Base-by-base conservation (phyloP, 2,329 filamentous ascomycete species). In the Phyllachora maydis region DNA sequence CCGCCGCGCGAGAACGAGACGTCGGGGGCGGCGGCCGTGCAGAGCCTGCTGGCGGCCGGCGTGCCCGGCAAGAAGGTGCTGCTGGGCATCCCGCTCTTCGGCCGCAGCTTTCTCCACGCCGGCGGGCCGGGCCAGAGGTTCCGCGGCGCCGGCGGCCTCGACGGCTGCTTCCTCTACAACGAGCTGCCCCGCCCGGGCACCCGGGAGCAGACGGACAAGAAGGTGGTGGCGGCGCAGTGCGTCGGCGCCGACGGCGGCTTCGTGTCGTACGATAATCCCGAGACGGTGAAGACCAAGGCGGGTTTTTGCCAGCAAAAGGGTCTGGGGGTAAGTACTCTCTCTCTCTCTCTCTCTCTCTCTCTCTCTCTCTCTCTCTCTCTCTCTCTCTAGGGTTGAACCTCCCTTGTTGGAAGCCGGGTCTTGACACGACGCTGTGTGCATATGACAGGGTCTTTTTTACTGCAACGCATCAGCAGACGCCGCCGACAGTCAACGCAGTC, bases 401-500 rank as follows among this genome's bases (percentile, higher is more conserved):
- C 8, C 26, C 22, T 27, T 20, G 14, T 14, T 7, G 14, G 12
- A 11, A 11, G 9, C 11, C 8, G 18, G 12, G 22, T 17, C 26
- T 27, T 22, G 28, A 16, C n/a, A 8, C 23, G 25, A 32, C 21
- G 14, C n/a, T 24, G 10, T 22, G n/a, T n/a, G n/a, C n/a, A 16
- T n/a, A 18, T 23, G 7, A 7, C 19, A 68, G 64, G 78, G 78
- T 0, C 47, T 88, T 6, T 85, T 82, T 43, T 88, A 83, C 45
- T 83, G 74, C 73, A 69, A 73, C 25, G 74, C 69, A n/a, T 71
- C 73, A 9, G 67, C 64, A 3, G 78, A 88, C 49, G 59, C 62
- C 14, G 54, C 49, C 33, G 56, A 65, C 25, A 56, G 52, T 30
- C 56, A 59, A 24, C 52, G 65, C 24, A 70, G 64, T 37, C 43